These are phyloP conservation scores for Tubosaeta sp. DNA, from an alignment of 768 basidiomycete species.

Conservation along the genomic window DNA sequence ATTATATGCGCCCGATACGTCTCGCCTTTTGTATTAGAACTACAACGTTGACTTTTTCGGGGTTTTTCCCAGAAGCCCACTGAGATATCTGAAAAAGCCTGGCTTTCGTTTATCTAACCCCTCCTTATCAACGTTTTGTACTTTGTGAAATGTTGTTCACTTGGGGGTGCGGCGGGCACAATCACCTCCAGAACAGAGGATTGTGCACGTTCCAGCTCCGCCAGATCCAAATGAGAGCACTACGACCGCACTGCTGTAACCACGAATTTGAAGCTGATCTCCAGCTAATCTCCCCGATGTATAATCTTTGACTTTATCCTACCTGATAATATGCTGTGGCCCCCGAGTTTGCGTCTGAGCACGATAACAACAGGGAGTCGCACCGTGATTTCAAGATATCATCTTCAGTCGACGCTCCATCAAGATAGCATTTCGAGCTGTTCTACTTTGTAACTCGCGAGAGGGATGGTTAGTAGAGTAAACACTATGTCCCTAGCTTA, in stretches of 20 bases:
- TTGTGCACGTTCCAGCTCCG: neutral
- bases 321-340: too few species aligned
- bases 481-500: neutral
- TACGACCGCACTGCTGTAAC: neutral
- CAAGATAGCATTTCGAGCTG: too few species aligned
- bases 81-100: neutral
- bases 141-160: neutral
- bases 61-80: neutral
- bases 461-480: neutral
- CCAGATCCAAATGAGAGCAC: neutral
- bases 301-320: too few species aligned
- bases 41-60: neutral
- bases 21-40: neutral
- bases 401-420: too few species aligned
- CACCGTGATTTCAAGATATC: neutral
- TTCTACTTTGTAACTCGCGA: too few species aligned
- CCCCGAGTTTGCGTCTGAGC: too few species aligned
- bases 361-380: too few species aligned
- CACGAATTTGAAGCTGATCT: neutral
- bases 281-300: neutral
- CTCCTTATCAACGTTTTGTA: neutral
- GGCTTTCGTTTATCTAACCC: neutral
- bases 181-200: too few species aligned
- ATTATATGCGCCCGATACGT: neutral
- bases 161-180: neutral